A percentile compares a stretch with the other conserved stretches of the same genome.
These are phyloP conservation scores for Candida boleticola DNA, from an alignment of 805 yeast genomes.

Conservation along the genomic window DNA sequence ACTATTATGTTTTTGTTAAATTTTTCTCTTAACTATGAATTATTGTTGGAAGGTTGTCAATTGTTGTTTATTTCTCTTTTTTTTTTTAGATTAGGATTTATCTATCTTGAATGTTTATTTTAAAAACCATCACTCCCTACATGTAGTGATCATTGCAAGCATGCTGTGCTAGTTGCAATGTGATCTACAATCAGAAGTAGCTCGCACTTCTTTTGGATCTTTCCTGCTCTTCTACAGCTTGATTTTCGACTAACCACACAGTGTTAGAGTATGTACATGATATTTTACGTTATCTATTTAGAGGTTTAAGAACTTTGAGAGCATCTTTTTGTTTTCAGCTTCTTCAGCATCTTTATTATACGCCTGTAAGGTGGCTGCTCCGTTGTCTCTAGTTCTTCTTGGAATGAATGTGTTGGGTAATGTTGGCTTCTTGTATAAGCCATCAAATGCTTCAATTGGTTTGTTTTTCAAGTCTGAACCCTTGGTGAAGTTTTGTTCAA, in stretches of 20 bases:
- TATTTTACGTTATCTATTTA: slow-evolving; percentile 9
- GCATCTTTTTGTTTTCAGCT: slow-evolving; percentile 27
- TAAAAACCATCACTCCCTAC: neutral
- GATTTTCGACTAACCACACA: too few relatives aligned
- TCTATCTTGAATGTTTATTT: neutral
- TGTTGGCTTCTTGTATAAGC: slow-evolving; percentile 50
- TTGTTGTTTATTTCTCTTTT: slow-evolving; percentile 8
- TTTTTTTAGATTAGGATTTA: neutral
- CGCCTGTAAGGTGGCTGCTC: slow-evolving; percentile 17
- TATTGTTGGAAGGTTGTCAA: slow-evolving; percentile 5
- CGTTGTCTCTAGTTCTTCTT: slow-evolving; percentile 20
- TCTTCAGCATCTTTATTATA: slow-evolving; percentile 21
- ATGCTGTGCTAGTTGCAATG: too few relatives aligned
- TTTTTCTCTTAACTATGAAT: neutral
- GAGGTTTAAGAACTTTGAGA: slow-evolving; percentile 28
- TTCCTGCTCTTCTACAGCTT: too few relatives aligned
- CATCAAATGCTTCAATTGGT: slow-evolving; percentile 73
- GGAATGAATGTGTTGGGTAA: slow-evolving; percentile 42
- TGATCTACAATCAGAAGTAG: too few relatives aligned
- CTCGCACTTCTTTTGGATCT: too few relatives aligned
- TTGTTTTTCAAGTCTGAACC: slow-evolving; percentile 65
- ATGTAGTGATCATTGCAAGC: too few relatives aligned
- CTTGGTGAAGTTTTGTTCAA: slow-evolving; percentile 46
- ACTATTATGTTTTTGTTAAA: neutral
- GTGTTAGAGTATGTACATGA: neutral